Evolutionary conservation across 2,329 filamentous ascomycete genomes (phyloP).

Genomic region (Amesomyces nigricolor): DNA sequence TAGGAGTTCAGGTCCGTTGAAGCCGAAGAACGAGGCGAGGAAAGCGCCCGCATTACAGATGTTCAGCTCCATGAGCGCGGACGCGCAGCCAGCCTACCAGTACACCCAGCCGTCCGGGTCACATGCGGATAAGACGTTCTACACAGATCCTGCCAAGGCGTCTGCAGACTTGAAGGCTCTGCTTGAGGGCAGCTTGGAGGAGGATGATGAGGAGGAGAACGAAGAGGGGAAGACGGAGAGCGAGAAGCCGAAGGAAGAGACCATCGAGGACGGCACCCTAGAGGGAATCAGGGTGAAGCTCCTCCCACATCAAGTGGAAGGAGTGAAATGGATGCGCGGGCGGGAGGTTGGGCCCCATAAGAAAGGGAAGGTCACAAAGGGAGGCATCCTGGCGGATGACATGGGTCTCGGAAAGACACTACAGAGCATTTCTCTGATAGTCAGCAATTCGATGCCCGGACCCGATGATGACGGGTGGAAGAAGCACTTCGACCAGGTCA

Average conservation of each 20-base stretch:
- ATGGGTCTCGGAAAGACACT: constrained; percentile 97
- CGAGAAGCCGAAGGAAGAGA: constrained; percentile 31
- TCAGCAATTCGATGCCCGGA: constrained; percentile 70
- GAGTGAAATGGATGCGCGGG: constrained; percentile 90
- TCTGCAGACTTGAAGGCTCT: constrained; percentile 73
- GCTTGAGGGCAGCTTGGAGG: constrained; percentile 72
- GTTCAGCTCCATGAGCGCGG: constrained; percentile 41
- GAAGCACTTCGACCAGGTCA: constrained; percentile 62
- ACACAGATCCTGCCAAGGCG: constrained; percentile 66
- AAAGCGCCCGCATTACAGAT: constrained; percentile 42
- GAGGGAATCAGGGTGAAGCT: constrained; percentile 83
- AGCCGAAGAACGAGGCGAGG: constrained; percentile 43
- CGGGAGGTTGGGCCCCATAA: constrained; percentile 84
- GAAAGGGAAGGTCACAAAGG: constrained; percentile 75
- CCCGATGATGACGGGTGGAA: constrained; percentile 56
- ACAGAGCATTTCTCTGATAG: constrained; percentile 82
- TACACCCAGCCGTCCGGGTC: constrained; percentile 32
- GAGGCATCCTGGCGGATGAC: constrained; percentile 92
- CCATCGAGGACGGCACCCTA: constrained; percentile 48
- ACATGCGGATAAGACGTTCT: constrained; percentile 44
- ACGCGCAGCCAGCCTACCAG: constrained; percentile 25
- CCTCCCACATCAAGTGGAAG: constrained; percentile 89
- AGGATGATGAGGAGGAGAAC: constrained; percentile 32
- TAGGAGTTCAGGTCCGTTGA: constrained; percentile 42
- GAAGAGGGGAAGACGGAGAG: constrained; percentile 52